phyloP scores from a whole-genome alignment of 768 basidiomycete species.

The Daedaleopsis nitida region DNA sequence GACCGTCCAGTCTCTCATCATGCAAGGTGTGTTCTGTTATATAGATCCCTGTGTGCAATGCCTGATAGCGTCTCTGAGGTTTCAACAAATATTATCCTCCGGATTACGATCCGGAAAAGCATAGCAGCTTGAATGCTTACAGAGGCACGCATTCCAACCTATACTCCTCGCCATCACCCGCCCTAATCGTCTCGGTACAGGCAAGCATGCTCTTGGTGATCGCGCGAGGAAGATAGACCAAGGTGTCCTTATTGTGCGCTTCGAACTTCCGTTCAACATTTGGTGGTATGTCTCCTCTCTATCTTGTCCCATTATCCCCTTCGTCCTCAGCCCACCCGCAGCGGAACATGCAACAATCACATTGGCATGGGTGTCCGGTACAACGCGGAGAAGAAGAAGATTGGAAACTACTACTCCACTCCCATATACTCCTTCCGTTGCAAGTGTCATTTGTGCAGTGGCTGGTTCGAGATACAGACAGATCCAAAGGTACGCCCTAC shows the following conservation, averaged over 20 bases:
- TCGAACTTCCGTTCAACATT: constrained; percentile 95
- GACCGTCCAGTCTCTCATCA: constrained; percentile 24
- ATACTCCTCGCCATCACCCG: neutral
- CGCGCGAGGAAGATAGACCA: constrained; percentile 95
- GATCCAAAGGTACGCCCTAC: constrained; percentile 79
- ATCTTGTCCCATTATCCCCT: neutral
- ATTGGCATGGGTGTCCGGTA: constrained; percentile 99
- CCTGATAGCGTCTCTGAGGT: constrained; percentile 38
- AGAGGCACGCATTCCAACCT: constrained; percentile 50
- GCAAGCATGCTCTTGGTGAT: constrained; percentile 93
- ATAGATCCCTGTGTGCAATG: constrained; percentile 8
- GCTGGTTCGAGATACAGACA: constrained; percentile 98
- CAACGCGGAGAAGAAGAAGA: constrained; percentile 98
- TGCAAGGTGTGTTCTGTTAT: constrained; percentile 41
- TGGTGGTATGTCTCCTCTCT: constrained; percentile 75
- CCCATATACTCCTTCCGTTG: constrained; percentile 95
- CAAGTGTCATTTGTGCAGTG: constrained; percentile 94
- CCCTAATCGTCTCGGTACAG: constrained; percentile 38
- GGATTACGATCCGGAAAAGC: constrained; percentile 70
- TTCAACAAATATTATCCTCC: constrained; percentile 84
- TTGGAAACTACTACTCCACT: constrained; percentile 92
- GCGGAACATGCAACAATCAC: constrained; percentile 92
- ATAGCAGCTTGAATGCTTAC: constrained; percentile 72
- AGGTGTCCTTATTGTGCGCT: constrained; percentile 93
- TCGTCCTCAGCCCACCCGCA: constrained; percentile 34